phyloP scores from a whole-genome alignment of 2,329 filamentous ascomycete genomes.

The Thelonectria blattea region DNA sequence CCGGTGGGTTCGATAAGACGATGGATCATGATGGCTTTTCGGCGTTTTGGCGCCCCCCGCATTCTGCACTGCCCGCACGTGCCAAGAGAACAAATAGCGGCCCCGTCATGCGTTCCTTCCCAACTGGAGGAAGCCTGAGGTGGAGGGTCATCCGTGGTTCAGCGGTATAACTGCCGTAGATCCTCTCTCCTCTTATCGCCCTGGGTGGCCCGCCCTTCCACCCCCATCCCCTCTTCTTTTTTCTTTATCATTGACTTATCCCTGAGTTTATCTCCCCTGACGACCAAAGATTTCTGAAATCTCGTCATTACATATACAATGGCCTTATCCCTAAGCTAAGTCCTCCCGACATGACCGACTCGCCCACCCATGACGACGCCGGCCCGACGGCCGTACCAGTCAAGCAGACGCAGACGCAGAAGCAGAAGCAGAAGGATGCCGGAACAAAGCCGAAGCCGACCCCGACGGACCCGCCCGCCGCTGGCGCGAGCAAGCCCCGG shows the following conservation, averaged over 20 bases:
- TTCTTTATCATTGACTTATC: conserved; percentile 1
- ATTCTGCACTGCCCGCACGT: conserved; percentile 22
- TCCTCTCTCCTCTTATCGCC: conserved; percentile 14
- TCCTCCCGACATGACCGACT: conserved; percentile 15
- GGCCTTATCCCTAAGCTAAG: conserved; percentile 2
- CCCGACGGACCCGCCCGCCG: background rate
- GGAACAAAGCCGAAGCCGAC: background rate
- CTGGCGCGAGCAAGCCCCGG: conserved; percentile 13
- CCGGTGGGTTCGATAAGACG: conserved; percentile 6
- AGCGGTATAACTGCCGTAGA: conserved; percentile 8
- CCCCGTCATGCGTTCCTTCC: too few relatives aligned
- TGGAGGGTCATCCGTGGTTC: background rate
- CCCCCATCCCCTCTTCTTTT: conserved; percentile 6
- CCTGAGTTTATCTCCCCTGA: background rate
- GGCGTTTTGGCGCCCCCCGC: conserved; percentile 11
- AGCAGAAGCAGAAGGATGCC: background rate
- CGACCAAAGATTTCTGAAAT: background rate
- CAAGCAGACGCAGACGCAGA: too few relatives aligned
- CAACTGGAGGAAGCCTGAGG: too few relatives aligned
- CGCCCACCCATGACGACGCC: background rate
- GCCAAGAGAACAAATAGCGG: conserved; percentile 7
- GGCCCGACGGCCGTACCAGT: background rate
- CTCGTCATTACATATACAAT: conserved; percentile 9
- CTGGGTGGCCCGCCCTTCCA: background rate
- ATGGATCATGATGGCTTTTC: background rate